Evolutionary conservation across 768 basidiomycete species (phyloP).

Genomic region (Cyclocybe cylindracea): DNA sequence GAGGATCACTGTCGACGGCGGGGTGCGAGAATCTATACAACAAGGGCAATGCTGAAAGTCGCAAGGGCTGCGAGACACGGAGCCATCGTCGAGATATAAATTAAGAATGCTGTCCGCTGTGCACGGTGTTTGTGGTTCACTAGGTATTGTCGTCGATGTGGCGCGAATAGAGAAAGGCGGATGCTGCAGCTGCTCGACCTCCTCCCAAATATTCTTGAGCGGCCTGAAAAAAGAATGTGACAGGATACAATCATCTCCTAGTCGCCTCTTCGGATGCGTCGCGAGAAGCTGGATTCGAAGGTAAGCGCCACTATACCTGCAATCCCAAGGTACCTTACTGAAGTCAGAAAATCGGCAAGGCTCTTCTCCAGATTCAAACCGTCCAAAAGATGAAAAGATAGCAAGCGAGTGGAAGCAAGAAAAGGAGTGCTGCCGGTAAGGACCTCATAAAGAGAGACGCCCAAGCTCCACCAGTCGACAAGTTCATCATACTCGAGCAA

Average conservation of each 20-base stretch:
- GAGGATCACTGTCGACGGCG: background rate
- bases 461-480: constrained; percentile 40
- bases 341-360: constrained; percentile 21
- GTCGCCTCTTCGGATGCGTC: constrained; percentile 22
- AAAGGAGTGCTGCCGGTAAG: constrained; percentile 23
- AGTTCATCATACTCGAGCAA: constrained; percentile 30
- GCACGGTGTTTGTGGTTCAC: constrained; percentile 4
- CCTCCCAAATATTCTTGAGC: constrained; percentile 27
- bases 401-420: constrained; percentile 4
- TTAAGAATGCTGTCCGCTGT: background rate
- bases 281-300: constrained; percentile 24
- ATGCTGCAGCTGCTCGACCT: constrained; percentile 27
- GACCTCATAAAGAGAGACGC: constrained; percentile 31
- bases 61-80: too few species aligned
- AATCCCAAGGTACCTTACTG: constrained; percentile 18
- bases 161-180: constrained; percentile 28
- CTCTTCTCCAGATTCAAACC: background rate
- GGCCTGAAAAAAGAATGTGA: constrained; percentile 29
- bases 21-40: background rate
- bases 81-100: background rate
- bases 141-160: constrained; percentile 6
- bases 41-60: too few species aligned
- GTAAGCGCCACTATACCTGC: background rate
- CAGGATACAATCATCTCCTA: constrained; percentile 25
- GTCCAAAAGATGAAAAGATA: constrained; percentile 5